Conservation (phyloP, 2,329 filamentous ascomycete species). For the Teratosphaeria gauchensis region DNA sequence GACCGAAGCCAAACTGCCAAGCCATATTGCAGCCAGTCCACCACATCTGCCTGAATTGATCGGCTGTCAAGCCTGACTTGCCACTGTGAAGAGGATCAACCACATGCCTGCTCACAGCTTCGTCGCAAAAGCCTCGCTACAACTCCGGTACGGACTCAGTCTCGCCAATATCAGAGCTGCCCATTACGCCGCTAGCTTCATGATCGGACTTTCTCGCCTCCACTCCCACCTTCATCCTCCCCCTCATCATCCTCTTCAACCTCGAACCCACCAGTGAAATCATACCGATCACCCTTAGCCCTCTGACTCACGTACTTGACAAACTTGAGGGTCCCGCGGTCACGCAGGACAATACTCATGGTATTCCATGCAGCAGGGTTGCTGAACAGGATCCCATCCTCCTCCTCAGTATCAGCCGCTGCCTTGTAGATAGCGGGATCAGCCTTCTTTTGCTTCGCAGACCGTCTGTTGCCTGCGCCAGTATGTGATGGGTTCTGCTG, state of each 20-base stretch:
- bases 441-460: conserved; percentile 27
- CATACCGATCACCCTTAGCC: conserved; percentile 85
- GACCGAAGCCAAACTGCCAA: no score
- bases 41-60: no score
- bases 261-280: conserved; percentile 70
- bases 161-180: no score
- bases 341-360: conserved; percentile 79
- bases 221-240: conserved; percentile 31
- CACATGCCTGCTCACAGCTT: no score
- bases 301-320: conserved; percentile 87
- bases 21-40: no score
- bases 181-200: no score
- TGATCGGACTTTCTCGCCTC: not conserved
- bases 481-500: conserved; percentile 28
- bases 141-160: no score
- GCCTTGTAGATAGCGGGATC: conserved; percentile 86
- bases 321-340: conserved; percentile 78
- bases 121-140: no score
- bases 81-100: no score
- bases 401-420: conserved; percentile 53
- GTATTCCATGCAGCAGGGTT: conserved; percentile 76
- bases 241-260: conserved; percentile 44
- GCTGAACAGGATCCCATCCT: conserved; percentile 62
- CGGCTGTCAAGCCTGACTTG: no score
- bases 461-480: conserved; percentile 37